Evolutionary conservation across 139 green algal species (phyloP), one percentile per base, ranked within the genome.

Genomic region (Spirogloea muscicola): DNA sequence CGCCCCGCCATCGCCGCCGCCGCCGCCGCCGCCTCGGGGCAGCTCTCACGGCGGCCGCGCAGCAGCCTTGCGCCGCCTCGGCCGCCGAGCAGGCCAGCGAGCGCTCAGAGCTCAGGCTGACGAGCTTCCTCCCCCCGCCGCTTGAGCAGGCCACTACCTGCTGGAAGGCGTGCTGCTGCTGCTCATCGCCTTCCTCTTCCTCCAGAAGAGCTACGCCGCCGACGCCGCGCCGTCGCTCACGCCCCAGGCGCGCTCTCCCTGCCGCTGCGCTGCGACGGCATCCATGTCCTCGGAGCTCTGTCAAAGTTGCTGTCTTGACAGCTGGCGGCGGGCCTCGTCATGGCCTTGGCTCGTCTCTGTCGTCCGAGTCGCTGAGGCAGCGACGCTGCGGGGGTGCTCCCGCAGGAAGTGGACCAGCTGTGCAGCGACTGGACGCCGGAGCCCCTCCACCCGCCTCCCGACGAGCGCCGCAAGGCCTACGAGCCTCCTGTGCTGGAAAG

Each of bases 171-270:
- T 82, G 16, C 49, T 82, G 68, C 29, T 82, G 29, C 67, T 79
- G n/a, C n/a, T 71, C 16, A 82, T 82, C 49, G 37, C 61, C 5
- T 58, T 60, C 38, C 75, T 82, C 10, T 43, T 82, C 18, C n/a
- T 74, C 33, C 68, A 76, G 34, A 80, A 80, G 58, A 82, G 75
- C 39, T 82, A 82, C 60, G 63, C 72, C n/a, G 66, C 74, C 25
- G 40, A 77, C 13, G 66, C 13, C 27, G 66, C 4, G 29, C 65
- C 36, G 41, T 82, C 27, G 49, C 74, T 44, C 59, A 79, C 5
- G 29, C 29, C 42, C 13, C 29, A 38, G 55, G 55, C 13, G 16
- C 55, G 10, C 55, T 36, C 13, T 13, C 31, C 29, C 13, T 64
- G 16, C 27, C 55, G 31, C 55, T 41, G 9, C 13, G 13, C 9